phyloP scores from a whole-genome alignment of 2,329 filamentous ascomycete genomes.

The Cladosporium sp. region DNA sequence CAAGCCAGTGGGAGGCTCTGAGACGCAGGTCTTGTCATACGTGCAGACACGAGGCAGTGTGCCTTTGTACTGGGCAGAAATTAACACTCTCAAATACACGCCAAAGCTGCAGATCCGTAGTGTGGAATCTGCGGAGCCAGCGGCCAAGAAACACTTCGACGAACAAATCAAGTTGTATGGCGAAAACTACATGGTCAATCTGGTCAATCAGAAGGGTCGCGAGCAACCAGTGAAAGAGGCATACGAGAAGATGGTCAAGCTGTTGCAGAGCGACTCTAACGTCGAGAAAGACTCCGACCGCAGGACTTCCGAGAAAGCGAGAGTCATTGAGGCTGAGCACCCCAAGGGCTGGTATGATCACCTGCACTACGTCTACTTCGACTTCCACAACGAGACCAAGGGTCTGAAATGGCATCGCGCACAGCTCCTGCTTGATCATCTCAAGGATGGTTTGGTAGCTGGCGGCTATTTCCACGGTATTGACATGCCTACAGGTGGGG shows the following conservation, averaged over 20 bases:
- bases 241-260: slow-evolving; percentile 84
- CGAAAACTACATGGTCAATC: slow-evolving; percentile 94
- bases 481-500: slow-evolving; percentile 68
- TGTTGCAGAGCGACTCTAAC: slow-evolving; percentile 64
- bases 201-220: slow-evolving; percentile 93
- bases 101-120: slow-evolving; percentile 85
- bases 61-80: slow-evolving; percentile 91
- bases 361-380: slow-evolving; percentile 95
- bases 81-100: slow-evolving; percentile 88
- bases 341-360: slow-evolving; percentile 67
- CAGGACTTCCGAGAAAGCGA: slow-evolving; percentile 72
- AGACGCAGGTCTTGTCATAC: slow-evolving; percentile 87
- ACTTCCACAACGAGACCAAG: slow-evolving; percentile 97
- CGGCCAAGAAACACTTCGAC: slow-evolving; percentile 81
- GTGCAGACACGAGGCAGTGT: slow-evolving; percentile 96
- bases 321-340: slow-evolving; percentile 63
- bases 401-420: slow-evolving; percentile 90
- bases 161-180: slow-evolving; percentile 93
- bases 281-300: slow-evolving; percentile 63
- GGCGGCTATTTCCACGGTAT: slow-evolving; percentile 92
- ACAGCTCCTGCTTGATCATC: slow-evolving; percentile 75
- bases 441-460: slow-evolving; percentile 68
- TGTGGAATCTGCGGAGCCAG: slow-evolving; percentile 72
- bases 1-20: slow-evolving; percentile 61
- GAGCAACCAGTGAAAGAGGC: slow-evolving; percentile 86